Percentiles rank a stretch among this genome's conserved stretches.
Conservation (phyloP, 2,329 filamentous ascomycete species). For the Epicoccum sorghinum region DNA sequence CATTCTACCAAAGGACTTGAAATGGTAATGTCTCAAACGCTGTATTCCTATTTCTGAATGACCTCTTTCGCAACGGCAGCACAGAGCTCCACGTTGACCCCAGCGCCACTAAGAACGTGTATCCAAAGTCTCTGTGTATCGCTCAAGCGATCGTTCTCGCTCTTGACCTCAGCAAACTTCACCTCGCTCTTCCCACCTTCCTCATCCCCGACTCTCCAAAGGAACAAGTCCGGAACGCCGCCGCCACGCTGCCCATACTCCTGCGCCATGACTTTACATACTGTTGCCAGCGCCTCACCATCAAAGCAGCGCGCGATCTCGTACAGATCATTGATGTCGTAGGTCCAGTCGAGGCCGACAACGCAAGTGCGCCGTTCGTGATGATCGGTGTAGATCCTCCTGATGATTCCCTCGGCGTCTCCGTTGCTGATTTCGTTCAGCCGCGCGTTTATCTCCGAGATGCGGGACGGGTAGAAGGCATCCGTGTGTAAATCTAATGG, state of each 20-base stretch:
- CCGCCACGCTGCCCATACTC: constrained; percentile 87
- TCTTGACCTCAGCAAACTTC: constrained; percentile 70
- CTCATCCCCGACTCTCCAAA: constrained; percentile 68
- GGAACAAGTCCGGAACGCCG: constrained; percentile 88
- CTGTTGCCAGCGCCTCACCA: constrained; percentile 76
- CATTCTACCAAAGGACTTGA: background rate
- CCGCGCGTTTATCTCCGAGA: constrained; percentile 86
- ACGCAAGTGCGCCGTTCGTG: constrained; percentile 77
- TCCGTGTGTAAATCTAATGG: constrained; percentile 93
- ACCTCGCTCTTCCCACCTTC: constrained; percentile 60
- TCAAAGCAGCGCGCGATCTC: constrained; percentile 81
- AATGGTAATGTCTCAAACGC: background rate
- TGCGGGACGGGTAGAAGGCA: constrained; percentile 84
- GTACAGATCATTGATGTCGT: constrained; percentile 75
- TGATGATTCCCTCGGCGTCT: constrained; percentile 69
- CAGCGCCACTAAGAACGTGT: constrained; percentile 84
- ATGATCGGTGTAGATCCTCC: constrained; percentile 71
- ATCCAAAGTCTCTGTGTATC: constrained; percentile 98
- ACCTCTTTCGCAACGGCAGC: constrained; percentile 67
- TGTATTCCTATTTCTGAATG: constrained; percentile 10
- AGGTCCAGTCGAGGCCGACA: constrained; percentile 92
- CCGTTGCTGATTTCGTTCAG: constrained; percentile 89
- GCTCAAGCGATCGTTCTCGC: constrained; percentile 84
- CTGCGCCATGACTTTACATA: constrained; percentile 94
- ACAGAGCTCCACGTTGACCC: constrained; percentile 83